Evolutionary conservation across 768 basidiomycete genomes (phyloP).

Genomic region (Artomyces pyxidatus): DNA sequence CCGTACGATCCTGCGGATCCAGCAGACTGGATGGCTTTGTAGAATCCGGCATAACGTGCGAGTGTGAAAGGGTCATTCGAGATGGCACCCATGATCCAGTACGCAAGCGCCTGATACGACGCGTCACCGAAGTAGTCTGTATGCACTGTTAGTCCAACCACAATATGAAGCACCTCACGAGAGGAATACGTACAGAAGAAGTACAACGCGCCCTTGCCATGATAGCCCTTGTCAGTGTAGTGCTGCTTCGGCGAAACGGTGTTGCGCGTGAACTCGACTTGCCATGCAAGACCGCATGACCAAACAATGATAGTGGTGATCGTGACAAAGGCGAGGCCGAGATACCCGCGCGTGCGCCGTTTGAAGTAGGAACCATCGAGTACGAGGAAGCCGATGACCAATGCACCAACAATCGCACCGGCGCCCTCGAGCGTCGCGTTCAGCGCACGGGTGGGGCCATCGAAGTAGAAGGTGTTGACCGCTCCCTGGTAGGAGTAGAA

Average conservation of each 20-base stretch:
- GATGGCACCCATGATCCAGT: conserved; percentile 83
- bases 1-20: conserved; percentile 69
- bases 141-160: not conserved
- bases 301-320: conserved; percentile 27
- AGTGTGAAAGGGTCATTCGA: conserved; percentile 75
- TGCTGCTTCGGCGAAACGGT: conserved; percentile 17
- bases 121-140: conserved; percentile 56
- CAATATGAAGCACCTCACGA: not conserved
- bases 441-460: conserved; percentile 55
- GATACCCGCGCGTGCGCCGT: conserved; percentile 30
- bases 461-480: conserved; percentile 50
- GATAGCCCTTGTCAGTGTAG: conserved; percentile 26
- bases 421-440: conserved; percentile 30
- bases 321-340: conserved; percentile 28
- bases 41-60: conserved; percentile 75
- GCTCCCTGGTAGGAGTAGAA: conserved; percentile 73
- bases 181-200: conserved; percentile 34
- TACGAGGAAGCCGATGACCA: conserved; percentile 32
- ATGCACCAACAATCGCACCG: conserved; percentile 35
- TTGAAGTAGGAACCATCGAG: conserved; percentile 28
- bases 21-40: conserved; percentile 71
- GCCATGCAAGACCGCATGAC: conserved; percentile 32
- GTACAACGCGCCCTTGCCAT: conserved; percentile 30
- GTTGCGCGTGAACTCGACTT: conserved; percentile 30
- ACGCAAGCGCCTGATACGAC: conserved; percentile 79